Conservation (phyloP, 768 basidiomycete species). For the Pholiota conissans region DNA sequence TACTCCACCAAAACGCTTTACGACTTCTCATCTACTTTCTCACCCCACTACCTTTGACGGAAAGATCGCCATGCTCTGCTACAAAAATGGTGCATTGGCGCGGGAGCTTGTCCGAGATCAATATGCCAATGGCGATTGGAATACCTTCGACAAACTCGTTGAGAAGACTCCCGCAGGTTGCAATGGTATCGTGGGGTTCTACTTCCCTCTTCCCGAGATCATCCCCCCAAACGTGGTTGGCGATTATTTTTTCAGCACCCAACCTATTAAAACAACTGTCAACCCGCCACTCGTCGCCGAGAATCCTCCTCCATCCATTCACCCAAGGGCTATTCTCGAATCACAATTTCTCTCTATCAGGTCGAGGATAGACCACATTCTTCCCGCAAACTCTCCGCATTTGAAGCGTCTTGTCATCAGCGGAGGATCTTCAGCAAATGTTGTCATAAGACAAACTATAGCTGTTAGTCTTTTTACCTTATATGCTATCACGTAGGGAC, state of each 20-base stretch:
- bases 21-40: slow-evolving; percentile 72
- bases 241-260: slow-evolving; percentile 59
- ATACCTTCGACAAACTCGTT: slow-evolving; percentile 65
- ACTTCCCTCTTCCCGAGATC: slow-evolving; percentile 86
- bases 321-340: slow-evolving; percentile 79
- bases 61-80: slow-evolving; percentile 90
- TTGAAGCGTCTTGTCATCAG: slow-evolving; percentile 72
- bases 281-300: slow-evolving; percentile 29
- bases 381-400: slow-evolving; percentile 53
- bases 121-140: slow-evolving; percentile 64
- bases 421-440: slow-evolving; percentile 78
- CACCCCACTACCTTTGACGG: slow-evolving; percentile 62
- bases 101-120: slow-evolving; percentile 74
- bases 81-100: slow-evolving; percentile 85
- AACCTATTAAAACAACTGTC: slow-evolving; percentile 23
- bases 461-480: slow-evolving; percentile 43
- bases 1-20: slow-evolving; percentile 65
- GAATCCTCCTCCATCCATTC: slow-evolving; percentile 43
- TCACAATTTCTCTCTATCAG: slow-evolving; percentile 84
- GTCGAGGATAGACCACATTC: slow-evolving; percentile 66
- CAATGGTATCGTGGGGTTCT: slow-evolving; percentile 65
- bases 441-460: slow-evolving; percentile 68
- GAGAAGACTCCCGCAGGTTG: slow-evolving; percentile 55
- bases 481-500: neutral
- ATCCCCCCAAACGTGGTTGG: slow-evolving; percentile 79